phyloP scores from a whole-genome alignment of 1,284 basidiomycete species.

The Laetiporus sulphureus region DNA sequence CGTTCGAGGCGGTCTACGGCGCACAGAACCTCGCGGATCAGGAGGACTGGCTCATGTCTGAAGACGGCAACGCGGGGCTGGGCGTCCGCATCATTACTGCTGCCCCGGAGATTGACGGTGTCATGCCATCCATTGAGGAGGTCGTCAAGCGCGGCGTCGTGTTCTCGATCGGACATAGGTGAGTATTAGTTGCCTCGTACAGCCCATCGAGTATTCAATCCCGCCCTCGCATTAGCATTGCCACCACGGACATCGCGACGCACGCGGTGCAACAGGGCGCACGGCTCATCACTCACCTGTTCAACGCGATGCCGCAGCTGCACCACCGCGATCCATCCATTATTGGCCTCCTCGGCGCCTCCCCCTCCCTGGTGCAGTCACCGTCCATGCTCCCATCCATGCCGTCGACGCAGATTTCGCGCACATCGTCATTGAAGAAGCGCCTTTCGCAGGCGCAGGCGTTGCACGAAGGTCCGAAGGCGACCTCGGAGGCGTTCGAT shows the following conservation, averaged over 20 bases:
- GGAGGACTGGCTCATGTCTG: conserved; percentile 61
- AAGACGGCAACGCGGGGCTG: conserved; percentile 28
- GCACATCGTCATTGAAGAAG: conserved; percentile 13
- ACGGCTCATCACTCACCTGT: conserved; percentile 83
- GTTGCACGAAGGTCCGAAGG: conserved; percentile 18
- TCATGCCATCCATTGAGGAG: conserved; percentile 61
- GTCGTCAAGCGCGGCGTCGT: conserved; percentile 64
- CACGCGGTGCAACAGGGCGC: conserved; percentile 66
- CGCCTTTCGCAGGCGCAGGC: conserved; percentile 7
- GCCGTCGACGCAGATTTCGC: conserved; percentile 16
- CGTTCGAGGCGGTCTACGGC: conserved; percentile 75
- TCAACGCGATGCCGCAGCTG: conserved; percentile 88
- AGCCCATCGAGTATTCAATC: background rate
- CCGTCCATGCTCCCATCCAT: conserved; percentile 15
- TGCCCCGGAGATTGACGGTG: conserved; percentile 82
- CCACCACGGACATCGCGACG: conserved; percentile 61
- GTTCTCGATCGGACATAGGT: conserved; percentile 87
- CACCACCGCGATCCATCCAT: conserved; percentile 83
- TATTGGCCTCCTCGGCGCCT: conserved; percentile 81
- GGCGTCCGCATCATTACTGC: conserved; percentile 82
- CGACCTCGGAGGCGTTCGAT: conserved; percentile 58
- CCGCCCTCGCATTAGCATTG: conserved; percentile 38
- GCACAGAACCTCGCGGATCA: conserved; percentile 49
- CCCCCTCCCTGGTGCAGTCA: conserved; percentile 45
- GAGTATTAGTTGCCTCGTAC: conserved; percentile 10